Evolutionary conservation across 1,284 basidiomycete genomes (phyloP).

Genomic region (Schizophyllum amplum): DNA sequence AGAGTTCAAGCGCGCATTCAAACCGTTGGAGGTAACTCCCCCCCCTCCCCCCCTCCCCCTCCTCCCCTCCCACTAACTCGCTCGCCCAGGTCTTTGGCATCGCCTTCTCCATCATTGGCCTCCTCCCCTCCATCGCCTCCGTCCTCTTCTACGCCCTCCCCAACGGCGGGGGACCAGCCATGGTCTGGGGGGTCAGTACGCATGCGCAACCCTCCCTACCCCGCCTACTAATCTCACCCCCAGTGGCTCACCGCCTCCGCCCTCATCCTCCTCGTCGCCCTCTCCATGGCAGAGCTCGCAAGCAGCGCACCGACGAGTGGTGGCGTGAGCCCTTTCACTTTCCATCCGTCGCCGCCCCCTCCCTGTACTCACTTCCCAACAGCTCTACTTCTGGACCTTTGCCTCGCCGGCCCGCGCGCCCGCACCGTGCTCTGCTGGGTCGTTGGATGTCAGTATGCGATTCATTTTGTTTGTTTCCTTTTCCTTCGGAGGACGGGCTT

Average conservation of each 20-base stretch:
- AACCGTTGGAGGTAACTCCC: neutral
- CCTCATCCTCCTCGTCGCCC: slow-evolving; percentile 54
- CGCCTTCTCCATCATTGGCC: slow-evolving; percentile 57
- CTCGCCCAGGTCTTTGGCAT: slow-evolving; percentile 47
- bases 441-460: slow-evolving; percentile 59
- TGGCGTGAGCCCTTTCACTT: slow-evolving; percentile 43
- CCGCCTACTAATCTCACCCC: neutral
- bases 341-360: neutral
- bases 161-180: slow-evolving; percentile 70
- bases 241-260: slow-evolving; percentile 47
- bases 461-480: too few species aligned
- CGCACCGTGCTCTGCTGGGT: slow-evolving; percentile 67
- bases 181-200: slow-evolving; percentile 74
- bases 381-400: slow-evolving; percentile 78
- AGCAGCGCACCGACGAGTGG: slow-evolving; percentile 69
- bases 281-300: slow-evolving; percentile 65
- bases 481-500: too few species aligned
- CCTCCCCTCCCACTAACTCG: slow-evolving; percentile 3
- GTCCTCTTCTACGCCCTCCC: slow-evolving; percentile 68
- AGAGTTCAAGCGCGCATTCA: neutral
- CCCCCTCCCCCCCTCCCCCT: neutral
- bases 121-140: slow-evolving; percentile 40
- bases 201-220: neutral
- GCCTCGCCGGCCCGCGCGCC: slow-evolving; percentile 56
- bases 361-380: too few species aligned